Evolutionary conservation across 1,284 basidiomycete genomes (phyloP), one percentile per base, ranked within the genome.

Genomic region (Irpex rosettiformis): DNA sequence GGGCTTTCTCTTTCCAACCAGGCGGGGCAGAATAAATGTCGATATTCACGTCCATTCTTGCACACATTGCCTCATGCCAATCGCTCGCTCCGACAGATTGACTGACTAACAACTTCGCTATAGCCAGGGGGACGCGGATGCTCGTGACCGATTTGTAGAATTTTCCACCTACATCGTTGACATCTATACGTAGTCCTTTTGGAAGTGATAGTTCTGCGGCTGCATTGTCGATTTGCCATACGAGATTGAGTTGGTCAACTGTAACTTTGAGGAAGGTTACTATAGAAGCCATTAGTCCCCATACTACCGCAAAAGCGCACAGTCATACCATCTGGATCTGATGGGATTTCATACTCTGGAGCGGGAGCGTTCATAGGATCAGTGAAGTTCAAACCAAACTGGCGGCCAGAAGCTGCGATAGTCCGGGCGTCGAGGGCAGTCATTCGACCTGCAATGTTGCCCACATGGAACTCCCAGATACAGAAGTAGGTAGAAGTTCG

Each of bases 401-500:
- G 79, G 25, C 79, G 76, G 5, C 78, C 73, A 24, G 84, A 84
- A 2, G 83, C 77, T 3, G 74, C 69, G 4, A 95, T 65, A 2
- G 82, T 71, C 42, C 76, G 74, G 0, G 77, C 76, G 58, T 94
- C 82, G 11, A 75, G 69, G 3, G 86, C 81, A 1, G 86, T 82
- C 11, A 90, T 65, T 37, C 80, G 71, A 0, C 79, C 80, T 62
- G 84, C 85, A 47, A 93, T 67, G 43, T 79, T 71, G 1, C 91
- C 90, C 24, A 93, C 48, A 21, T 75, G 74, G 48, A 94, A 81
- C 66, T 95, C 92, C 95, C 94, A 97, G 4, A 96, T 82, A 68
- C 94, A 96, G 6, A 95, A 77, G 68, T 97, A 97, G 0, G 93
- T 89, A 1, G 89, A 75, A 0, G 89, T 91, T n/a, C 82, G 80